Evolutionary conservation across 331 rosid species (phyloP), one percentile per base, ranked within the genome.

Genomic region (Telfairia occidentalis): DNA sequence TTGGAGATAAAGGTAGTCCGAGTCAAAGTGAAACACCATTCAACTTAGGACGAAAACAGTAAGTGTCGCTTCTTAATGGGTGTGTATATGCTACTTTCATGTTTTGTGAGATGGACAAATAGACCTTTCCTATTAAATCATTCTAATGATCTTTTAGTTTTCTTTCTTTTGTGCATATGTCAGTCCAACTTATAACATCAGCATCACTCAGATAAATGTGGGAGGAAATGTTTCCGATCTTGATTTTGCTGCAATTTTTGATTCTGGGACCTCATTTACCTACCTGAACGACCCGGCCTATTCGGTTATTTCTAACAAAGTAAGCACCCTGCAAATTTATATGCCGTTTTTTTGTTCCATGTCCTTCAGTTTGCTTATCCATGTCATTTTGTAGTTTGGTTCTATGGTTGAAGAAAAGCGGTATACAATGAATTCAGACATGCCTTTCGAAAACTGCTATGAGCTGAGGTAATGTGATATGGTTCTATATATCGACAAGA

Each of bases 401-500:
- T 80, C 85, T 11, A 19, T 26, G 38, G 55, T 81, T 38, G 75
- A 81, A 55, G 87, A 84, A 49, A 83, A 48, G 30, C 86, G 85
- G 63, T 74, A 29, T 59, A 1, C 82, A 40, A 26, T 55, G 52
- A 21, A 32, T 78, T 48, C 85, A n/a, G 37, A 24, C 45, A 29
- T 86, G 60, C 97, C 97, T 32, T 95, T 95, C 76, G 99, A 95
- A 59, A 90, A 82, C 80, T 90, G 99, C 73, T 95, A 95, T 77
- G 80, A 77, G 77, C 45, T 79, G 46, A 87, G 91, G 99, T 92
- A 76, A 78, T 45, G 76, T 74, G 34, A 77, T 7, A 15, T 15
- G 13, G 58, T 9, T 28, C 37, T 37, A 42, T 67, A 15, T 67
- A 24, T 32, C 26, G 16, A 3, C 70, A 30, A 61, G 26, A 61